Evolutionary conservation across 352 stramenopile genomes (phyloP).

Genomic region (Blastocystis sp.): DNA sequence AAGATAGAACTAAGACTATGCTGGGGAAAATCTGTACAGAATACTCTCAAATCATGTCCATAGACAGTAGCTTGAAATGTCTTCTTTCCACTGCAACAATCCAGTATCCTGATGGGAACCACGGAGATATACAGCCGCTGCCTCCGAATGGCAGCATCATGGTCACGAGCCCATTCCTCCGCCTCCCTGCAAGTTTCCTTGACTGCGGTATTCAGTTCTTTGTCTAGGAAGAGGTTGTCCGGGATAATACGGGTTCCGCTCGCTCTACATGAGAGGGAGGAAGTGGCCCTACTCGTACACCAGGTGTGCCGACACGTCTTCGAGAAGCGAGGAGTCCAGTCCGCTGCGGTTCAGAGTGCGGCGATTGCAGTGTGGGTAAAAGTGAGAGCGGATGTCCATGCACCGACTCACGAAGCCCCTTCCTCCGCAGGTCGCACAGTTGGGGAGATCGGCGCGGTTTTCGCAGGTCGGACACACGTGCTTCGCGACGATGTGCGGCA

Average conservation of each 20-base stretch:
- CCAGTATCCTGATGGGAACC: background rate
- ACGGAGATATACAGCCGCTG: conserved; percentile 19
- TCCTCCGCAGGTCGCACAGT: no score
- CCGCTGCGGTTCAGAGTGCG: background rate
- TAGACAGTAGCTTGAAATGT: background rate
- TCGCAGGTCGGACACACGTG: no score
- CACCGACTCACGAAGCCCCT: no score
- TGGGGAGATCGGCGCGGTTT: no score
- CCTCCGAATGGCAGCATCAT: background rate
- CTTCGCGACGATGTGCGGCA: background rate
- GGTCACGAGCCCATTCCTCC: background rate
- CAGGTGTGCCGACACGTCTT: background rate
- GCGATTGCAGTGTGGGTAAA: no score
- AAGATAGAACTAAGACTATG: background rate
- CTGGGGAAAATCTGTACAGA: conserved; percentile 14
- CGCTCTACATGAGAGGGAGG: background rate
- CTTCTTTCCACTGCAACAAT: background rate
- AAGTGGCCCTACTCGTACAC: background rate
- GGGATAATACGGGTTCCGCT: background rate
- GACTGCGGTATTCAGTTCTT: background rate
- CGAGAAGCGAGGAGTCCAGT: background rate
- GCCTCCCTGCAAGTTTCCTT: background rate
- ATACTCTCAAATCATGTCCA: conserved; percentile 10
- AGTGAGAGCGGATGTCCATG: background rate
- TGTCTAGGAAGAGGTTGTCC: background rate